Evolutionary conservation across 163 green algal genomes (phyloP), one percentile per base, ranked within the genome.

Genomic region (Prototheca stagnorum): DNA sequence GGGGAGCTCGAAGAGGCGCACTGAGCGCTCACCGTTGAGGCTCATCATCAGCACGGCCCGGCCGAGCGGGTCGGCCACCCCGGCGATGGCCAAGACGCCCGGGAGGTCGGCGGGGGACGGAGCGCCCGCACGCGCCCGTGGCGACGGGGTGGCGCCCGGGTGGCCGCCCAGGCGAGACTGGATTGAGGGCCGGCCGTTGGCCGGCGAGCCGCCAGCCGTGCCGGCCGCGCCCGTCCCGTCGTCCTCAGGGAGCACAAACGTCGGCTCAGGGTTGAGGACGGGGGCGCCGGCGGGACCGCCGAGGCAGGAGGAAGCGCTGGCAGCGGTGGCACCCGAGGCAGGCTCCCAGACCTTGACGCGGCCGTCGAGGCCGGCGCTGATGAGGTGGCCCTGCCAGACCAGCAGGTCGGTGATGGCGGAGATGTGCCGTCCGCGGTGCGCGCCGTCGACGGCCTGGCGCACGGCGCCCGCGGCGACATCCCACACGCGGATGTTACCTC

Each of bases 401-500:
- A 79, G 41, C 20, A 83, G 39, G 35, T 49, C 47, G 41, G 68
- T 83, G 56, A 83, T 73, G 17, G 14, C 36, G 9, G 36, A 22
- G 33, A 43, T 5, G 17, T 3, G 15, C 16, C n/a, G 51, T 19
- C 46, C 51, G 19, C 29, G 45, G 55, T 85, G 75, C 14, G 73
- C 75, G 11, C 52, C 51, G 7, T 59, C 34, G 0, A 85, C 27
- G 16, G 65, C 76, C 60, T 86, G 77, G 16, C 63, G 47, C 35
- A 68, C 73, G 28, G 34, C 5, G 11, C 69, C 75, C 3, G 44
- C 36, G 21, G 55, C 25, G 25, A 82, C 44, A 58, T 80, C 66
- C 37, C 61, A 49, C 29, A 73, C 71, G 55, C 77, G 79, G 49
- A 84, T 64, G 2, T 37, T 65, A 23, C 75, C 75, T 25, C 52